phyloP scores from a whole-genome alignment of 164 flowering plant genomes.

The Berberis thunbergii region DNA sequence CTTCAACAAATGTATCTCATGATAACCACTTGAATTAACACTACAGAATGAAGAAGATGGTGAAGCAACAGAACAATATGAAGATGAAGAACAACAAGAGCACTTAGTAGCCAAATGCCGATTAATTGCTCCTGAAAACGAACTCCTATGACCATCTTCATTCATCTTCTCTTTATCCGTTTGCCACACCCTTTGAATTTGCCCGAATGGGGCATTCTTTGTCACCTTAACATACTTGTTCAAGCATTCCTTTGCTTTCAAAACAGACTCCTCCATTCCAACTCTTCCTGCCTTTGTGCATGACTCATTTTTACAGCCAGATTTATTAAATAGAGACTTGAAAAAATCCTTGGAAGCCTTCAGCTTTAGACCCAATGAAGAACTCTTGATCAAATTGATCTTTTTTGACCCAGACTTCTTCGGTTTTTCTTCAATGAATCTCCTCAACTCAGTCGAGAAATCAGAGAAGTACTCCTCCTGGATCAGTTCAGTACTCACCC shows the following conservation, averaged over 20 bases:
- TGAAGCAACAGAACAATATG: constrained; percentile 27
- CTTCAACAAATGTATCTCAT: constrained; percentile 32
- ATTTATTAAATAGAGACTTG: constrained; percentile 53
- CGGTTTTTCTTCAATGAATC: constrained; percentile 22
- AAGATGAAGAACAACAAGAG: constrained; percentile 29
- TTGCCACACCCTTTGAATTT: constrained; percentile 21
- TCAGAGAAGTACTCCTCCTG: constrained; percentile 58
- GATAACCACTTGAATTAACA: constrained; percentile 24
- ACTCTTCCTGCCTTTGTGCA: constrained; percentile 25
- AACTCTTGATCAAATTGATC: constrained; percentile 44
- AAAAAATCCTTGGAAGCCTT: constrained; percentile 58
- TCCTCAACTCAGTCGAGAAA: constrained; percentile 30
- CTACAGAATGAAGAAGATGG: constrained; percentile 30
- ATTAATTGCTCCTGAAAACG: constrained; percentile 57
- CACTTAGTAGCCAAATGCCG: constrained; percentile 32
- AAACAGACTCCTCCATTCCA: constrained; percentile 9
- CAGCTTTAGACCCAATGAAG: constrained; percentile 40
- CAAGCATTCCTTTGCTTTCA: constrained; percentile 25
- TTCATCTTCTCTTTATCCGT: constrained; percentile 25
- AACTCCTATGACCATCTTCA: constrained; percentile 42
- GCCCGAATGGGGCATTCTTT: constrained; percentile 38
- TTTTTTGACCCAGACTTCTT: constrained; percentile 50
- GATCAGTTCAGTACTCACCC: constrained; percentile 51
- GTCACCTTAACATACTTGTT: constrained; percentile 31
- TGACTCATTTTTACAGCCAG: constrained; percentile 40